A percentile compares a stretch with the other conserved stretches of the same genome.
phyloP scores from a whole-genome alignment of 2,329 filamentous ascomycete species.

The Epichloe brachyelytri region DNA sequence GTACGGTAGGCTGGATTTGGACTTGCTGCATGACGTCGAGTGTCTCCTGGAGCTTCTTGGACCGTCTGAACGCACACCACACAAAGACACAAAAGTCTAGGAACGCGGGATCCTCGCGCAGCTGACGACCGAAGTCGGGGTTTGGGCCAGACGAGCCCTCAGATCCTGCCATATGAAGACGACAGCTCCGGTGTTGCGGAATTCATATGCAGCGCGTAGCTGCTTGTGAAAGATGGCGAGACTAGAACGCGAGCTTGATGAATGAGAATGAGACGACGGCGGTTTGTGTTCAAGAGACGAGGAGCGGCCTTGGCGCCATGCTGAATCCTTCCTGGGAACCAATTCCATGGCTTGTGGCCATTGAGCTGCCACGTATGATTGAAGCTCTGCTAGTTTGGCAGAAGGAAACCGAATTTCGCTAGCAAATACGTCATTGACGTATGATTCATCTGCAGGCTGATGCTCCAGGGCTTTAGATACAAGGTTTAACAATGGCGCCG shows the following conservation, averaged over 20 bases:
- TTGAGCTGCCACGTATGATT: constrained; percentile 16
- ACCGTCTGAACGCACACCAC: constrained; percentile 22
- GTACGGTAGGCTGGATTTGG: constrained; percentile 44
- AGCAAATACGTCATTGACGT: constrained; percentile 11
- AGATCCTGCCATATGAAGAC: constrained; percentile 22
- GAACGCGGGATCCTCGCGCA: constrained; percentile 22
- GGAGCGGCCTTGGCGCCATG: constrained; percentile 11
- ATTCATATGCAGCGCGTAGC: constrained; percentile 16
- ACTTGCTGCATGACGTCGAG: constrained; percentile 31
- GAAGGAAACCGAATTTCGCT: constrained; percentile 8
- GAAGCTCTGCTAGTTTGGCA: constrained; percentile 11
- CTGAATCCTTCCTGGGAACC: constrained; percentile 11
- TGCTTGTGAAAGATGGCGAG: constrained; percentile 16
- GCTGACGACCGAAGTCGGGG: constrained; percentile 13
- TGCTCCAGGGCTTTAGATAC: constrained; percentile 12
- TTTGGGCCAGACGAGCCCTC: constrained; percentile 12
- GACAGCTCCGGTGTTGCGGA: constrained; percentile 17
- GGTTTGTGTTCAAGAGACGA: background rate
- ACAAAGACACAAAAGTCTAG: constrained; percentile 29
- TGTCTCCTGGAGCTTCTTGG: constrained; percentile 19
- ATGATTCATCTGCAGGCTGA: constrained; percentile 8
- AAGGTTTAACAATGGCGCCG: constrained; percentile 19
- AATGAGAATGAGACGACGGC: background rate
- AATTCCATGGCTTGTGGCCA: constrained; percentile 15
- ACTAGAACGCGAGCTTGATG: background rate